These are phyloP conservation scores for Torulaspora globosa DNA, from an alignment of 1,139 yeast species.

Conservation along the genomic window DNA sequence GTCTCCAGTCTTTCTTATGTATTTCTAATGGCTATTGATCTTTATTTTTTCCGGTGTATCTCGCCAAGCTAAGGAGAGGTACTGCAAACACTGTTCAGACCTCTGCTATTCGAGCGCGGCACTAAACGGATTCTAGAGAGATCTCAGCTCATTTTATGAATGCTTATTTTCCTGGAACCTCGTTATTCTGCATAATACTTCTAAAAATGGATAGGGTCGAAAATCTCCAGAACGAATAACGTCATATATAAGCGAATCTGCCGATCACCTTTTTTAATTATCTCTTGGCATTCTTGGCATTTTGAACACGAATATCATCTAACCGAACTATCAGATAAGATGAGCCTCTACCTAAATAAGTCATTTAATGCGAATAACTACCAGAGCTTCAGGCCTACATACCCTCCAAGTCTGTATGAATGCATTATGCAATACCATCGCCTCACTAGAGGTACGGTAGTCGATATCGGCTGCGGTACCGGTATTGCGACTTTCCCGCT, in stretches of 20 bases:
- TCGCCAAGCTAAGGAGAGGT: too few species aligned
- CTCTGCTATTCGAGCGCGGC: not conserved
- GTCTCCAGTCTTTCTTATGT: not conserved
- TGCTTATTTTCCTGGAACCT: not conserved
- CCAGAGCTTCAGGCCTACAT: constrained; percentile 53
- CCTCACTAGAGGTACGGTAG: constrained; percentile 37
- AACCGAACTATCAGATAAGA: not conserved
- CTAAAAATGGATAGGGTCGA: not conserved
- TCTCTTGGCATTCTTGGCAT: not conserved
- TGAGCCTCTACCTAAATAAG: constrained; percentile 30
- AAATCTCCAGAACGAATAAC: not conserved
- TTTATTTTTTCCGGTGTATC: too few species aligned
- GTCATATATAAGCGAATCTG: not conserved
- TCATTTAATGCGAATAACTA: constrained; percentile 51
- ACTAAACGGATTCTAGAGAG: not conserved
- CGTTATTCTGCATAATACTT: not conserved
- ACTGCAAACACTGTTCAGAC: too few species aligned
- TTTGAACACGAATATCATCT: not conserved
- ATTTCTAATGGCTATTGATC: not conserved
- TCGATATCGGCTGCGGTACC: constrained; percentile 81
- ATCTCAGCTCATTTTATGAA: not conserved
- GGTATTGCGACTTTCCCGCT: constrained; percentile 66
- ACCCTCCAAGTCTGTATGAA: constrained; percentile 47
- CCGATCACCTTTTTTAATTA: too few species aligned
- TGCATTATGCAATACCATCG: constrained; percentile 38